Percentiles rank a stretch among this genome's conserved stretches.
phyloP scores from a whole-genome alignment of 179 eudicot species.

The Nepenthes alata region DNA sequence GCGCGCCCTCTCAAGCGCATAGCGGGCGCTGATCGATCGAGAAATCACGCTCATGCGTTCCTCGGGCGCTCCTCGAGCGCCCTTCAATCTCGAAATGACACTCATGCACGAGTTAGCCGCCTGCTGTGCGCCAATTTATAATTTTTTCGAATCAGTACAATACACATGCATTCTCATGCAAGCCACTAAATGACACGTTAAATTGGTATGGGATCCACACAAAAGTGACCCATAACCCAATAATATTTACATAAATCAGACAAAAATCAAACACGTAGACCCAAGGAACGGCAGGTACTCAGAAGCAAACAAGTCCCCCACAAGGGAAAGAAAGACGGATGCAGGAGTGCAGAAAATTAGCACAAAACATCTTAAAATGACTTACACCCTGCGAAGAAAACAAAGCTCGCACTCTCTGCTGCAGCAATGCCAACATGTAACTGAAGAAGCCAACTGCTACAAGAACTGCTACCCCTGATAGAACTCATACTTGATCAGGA shows the following conservation, averaged over 20 bases:
- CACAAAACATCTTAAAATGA: not conserved
- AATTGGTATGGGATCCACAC: too few relatives aligned
- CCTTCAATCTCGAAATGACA: too few relatives aligned
- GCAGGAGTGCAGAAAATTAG: not conserved
- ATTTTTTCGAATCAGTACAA: too few relatives aligned
- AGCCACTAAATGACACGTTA: too few relatives aligned
- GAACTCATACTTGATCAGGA: not conserved
- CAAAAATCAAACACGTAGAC: not conserved
- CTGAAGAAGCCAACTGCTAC: constrained; percentile 25
- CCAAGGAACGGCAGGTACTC: not conserved
- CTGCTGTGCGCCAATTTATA: not conserved
- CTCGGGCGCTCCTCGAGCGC: too few relatives aligned
- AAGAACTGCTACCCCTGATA: constrained; percentile 26
- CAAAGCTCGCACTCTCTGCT: constrained; percentile 25
- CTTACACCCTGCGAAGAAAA: constrained; percentile 25
- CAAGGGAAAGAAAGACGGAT: not conserved
- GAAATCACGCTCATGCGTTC: too few relatives aligned
- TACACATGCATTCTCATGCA: too few relatives aligned
- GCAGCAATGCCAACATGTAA: constrained; percentile 37
- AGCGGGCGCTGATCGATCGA: too few relatives aligned
- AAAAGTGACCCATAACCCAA: not conserved
- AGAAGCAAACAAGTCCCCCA: not conserved
- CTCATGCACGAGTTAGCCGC: too few relatives aligned
- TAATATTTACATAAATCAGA: not conserved
- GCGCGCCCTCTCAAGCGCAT: too few relatives aligned